phyloP scores from a whole-genome alignment of 169 alveolate species.

The Plasmodium knowlesi region DNA sequence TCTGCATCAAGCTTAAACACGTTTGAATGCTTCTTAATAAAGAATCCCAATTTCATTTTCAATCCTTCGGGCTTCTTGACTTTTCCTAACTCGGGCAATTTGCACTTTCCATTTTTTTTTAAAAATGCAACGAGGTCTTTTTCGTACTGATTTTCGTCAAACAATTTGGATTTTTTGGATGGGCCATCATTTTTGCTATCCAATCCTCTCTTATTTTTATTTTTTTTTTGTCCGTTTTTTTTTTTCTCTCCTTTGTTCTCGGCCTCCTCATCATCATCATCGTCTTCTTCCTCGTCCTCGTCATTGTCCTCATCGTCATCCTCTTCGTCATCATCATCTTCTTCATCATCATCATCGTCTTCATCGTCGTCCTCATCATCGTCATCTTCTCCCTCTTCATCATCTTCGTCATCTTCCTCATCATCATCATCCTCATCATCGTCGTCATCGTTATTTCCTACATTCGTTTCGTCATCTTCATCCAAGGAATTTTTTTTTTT shows the following conservation, averaged over 20 bases:
- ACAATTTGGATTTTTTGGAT: slow-evolving; percentile 56
- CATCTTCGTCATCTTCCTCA: slow-evolving; percentile 79
- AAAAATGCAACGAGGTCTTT: slow-evolving; percentile 82
- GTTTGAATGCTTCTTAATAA: slow-evolving; percentile 80
- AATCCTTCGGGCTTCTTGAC: slow-evolving; percentile 87
- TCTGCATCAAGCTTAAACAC: slow-evolving; percentile 80
- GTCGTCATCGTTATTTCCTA: slow-evolving; percentile 43
- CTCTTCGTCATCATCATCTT: slow-evolving; percentile 77
- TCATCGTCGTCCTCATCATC: slow-evolving; percentile 81
- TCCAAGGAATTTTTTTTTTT: slow-evolving; percentile 16
- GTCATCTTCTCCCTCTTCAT: slow-evolving; percentile 51
- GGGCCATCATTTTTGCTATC: slow-evolving; percentile 61
- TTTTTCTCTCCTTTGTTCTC: slow-evolving; percentile 84
- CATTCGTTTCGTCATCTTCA: slow-evolving; percentile 67
- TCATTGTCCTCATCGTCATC: slow-evolving; percentile 76
- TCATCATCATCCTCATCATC: slow-evolving; percentile 78
- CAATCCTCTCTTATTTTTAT: slow-evolving; percentile 66
- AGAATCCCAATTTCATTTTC: slow-evolving; percentile 83
- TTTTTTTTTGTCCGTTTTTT: slow-evolving; percentile 77
- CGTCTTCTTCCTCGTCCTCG: slow-evolving; percentile 89
- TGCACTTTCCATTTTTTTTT: slow-evolving; percentile 87
- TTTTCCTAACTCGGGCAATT: slow-evolving; percentile 85
- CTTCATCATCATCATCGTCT: slow-evolving; percentile 83
- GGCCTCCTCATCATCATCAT: slow-evolving; percentile 82
- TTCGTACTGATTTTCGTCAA: slow-evolving; percentile 76